These are phyloP conservation scores for Penicillium sp. DNA, from an alignment of 2,329 filamentous ascomycete genomes.

Conservation along the genomic window DNA sequence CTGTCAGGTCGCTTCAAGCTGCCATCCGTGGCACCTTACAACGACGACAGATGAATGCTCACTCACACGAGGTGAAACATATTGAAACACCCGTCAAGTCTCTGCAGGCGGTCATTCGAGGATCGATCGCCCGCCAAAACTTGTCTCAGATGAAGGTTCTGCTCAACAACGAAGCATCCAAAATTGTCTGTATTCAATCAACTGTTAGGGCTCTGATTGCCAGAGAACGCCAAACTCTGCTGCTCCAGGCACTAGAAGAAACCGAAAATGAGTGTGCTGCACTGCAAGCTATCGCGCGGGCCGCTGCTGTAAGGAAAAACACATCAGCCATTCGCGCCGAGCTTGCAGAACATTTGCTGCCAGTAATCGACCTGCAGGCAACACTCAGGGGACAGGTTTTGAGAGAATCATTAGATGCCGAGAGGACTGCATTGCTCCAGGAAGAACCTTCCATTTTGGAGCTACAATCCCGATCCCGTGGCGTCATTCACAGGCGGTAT, in stretches of 20 bases:
- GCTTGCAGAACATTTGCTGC: conserved; percentile 28
- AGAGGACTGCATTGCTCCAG: conserved; percentile 41
- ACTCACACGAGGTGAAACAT: conserved; percentile 41
- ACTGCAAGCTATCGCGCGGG: conserved; percentile 49
- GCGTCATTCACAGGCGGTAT: conserved; percentile 34
- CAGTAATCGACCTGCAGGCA: conserved; percentile 35
- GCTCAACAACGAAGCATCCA: conserved; percentile 26
- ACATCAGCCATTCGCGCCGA: conserved; percentile 28
- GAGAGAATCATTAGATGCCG: conserved; percentile 31
- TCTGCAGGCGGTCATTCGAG: conserved; percentile 60
- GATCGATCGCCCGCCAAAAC: conserved; percentile 47
- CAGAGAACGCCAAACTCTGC: conserved; percentile 40
- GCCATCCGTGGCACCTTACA: conserved; percentile 65
- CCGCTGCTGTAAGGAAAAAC: conserved; percentile 29
- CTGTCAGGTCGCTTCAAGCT: conserved; percentile 52
- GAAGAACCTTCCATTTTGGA: conserved; percentile 45
- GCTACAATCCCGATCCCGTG: conserved; percentile 54
- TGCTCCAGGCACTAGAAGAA: conserved; percentile 42
- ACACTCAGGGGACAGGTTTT: conserved; percentile 30
- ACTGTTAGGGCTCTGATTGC: conserved; percentile 33
- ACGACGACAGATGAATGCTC: conserved; percentile 44
- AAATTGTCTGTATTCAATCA: conserved; percentile 39
- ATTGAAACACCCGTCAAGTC: conserved; percentile 48
- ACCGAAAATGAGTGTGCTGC: conserved; percentile 40
- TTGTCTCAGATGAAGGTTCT: conserved; percentile 24